Evolutionary conservation across 768 basidiomycete species (phyloP), one percentile per base, ranked within the genome.

Genomic region (Suillus subalutaceus): DNA sequence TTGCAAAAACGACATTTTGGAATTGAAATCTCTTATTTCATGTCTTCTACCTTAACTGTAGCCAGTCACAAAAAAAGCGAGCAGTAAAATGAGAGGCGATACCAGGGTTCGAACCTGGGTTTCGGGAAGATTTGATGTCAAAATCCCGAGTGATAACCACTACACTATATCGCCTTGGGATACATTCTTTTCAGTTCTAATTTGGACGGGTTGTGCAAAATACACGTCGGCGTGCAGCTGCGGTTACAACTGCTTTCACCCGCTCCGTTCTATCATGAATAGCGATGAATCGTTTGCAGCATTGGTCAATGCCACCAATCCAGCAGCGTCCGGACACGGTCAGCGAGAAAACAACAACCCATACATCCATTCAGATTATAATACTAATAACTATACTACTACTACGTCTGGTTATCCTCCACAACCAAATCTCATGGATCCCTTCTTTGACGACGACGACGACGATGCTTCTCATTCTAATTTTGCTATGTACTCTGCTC

Each of bases 391-490:
- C n/a, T n/a, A n/a, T n/a, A n/a, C n/a, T n/a, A 41, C 9, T 20
- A 56, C 55, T 5, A 2, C 58, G 5, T 59, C 58, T 72, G 83
- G 84, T 62, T 90, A 91, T 74, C 89, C 90, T 18, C 89, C 90
- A 40, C 70, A 70, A 67, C 82, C 83, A 65, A 83, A 85, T 74
- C 76, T 83, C 66, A 81, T 94, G 78, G 93, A 94, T 78, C 91
- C n/a, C 20, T 52, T 75, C 0, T 94, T 94, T 76, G 94, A 94
- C 77, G 90, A 92, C 76, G 93, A 94, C 74, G 91, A 90, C 63
- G 90, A 91, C 63, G 87, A 89, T 66, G 71, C 81, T 38, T 86
- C 88, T 18, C 89, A 90, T 77, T 88, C 88, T 23, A 86, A 86
- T n/a, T 90, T 90, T 76, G 86, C 59, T 7, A 66, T 66, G 41